Percentiles rank a stretch among this genome's conserved stretches.
Evolutionary conservation across 192 early-diverging fungal species (phyloP).

Genomic region (Coemansia pectinata): DNA sequence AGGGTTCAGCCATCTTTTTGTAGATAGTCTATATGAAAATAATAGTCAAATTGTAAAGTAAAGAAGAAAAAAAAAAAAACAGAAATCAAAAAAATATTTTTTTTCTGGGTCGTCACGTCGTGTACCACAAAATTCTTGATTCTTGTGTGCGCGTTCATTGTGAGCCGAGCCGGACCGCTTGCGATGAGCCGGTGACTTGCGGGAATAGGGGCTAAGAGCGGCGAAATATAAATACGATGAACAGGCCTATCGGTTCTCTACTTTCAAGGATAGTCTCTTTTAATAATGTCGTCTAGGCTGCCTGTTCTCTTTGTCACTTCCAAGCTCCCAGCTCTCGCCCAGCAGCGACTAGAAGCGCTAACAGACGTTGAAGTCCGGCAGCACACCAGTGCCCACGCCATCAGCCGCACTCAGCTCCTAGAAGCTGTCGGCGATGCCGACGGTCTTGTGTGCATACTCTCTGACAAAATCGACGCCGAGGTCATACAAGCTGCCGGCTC

Average conservation of each 20-base stretch:
- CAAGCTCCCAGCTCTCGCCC: constrained; percentile 53
- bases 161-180: not conserved
- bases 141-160: no score
- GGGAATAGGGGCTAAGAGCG: no score
- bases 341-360: constrained; percentile 52
- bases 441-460: constrained; percentile 67
- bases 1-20: constrained; percentile 18
- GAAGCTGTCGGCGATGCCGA: constrained; percentile 49
- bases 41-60: not conserved
- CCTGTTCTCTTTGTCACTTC: constrained; percentile 57
- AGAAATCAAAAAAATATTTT: not conserved
- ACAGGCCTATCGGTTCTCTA: no score
- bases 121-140: not conserved
- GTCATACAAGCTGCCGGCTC: constrained; percentile 66
- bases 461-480: constrained; percentile 74
- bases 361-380: constrained; percentile 57
- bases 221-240: no score
- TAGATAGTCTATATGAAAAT: not conserved
- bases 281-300: not conserved
- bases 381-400: constrained; percentile 55
- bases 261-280: not conserved
- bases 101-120: not conserved
- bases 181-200: not conserved
- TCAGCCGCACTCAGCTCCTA: constrained; percentile 58
- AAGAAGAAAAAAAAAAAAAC: not conserved